phyloP scores from a whole-genome alignment of 345 rosid species.

The Hevea brasiliensis region DNA sequence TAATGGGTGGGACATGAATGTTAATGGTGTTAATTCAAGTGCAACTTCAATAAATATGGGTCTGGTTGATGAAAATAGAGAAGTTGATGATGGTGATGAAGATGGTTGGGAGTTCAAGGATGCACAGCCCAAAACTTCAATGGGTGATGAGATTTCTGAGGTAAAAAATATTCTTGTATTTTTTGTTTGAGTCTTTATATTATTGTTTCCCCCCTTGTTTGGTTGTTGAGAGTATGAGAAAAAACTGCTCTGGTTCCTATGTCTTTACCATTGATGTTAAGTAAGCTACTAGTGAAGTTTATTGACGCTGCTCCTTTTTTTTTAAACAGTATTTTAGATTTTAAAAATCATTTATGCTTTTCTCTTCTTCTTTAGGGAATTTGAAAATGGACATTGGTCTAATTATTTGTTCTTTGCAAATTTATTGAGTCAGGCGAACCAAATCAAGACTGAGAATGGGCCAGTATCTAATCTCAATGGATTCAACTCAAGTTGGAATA shows the following conservation, averaged over 20 bases:
- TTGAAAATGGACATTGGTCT: slow-evolving; percentile 2
- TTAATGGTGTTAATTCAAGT: slow-evolving; percentile 1
- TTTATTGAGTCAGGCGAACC: slow-evolving; percentile 24
- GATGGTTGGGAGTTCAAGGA: slow-evolving; percentile 46
- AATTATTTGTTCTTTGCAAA: slow-evolving; percentile 8
- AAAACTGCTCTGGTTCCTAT: background rate
- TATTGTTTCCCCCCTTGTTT: background rate
- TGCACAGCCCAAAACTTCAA: slow-evolving; percentile 21
- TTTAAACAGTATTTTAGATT: background rate
- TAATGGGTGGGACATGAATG: no score
- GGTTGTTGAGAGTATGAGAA: background rate
- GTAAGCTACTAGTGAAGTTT: background rate
- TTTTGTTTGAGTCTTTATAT: background rate
- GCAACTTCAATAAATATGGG: background rate
- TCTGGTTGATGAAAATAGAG: background rate
- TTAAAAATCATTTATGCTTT: background rate
- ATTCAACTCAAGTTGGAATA: slow-evolving; percentile 37
- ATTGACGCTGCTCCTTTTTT: background rate
- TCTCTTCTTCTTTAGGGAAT: background rate
- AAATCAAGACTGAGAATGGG: slow-evolving; percentile 30
- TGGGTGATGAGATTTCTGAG: slow-evolving; percentile 22
- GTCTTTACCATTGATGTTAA: background rate
- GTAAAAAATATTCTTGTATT: slow-evolving; percentile 17
- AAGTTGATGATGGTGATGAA: slow-evolving; percentile 6
- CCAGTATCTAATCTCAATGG: slow-evolving; percentile 15